phyloP scores from a whole-genome alignment of 129 eudicot genomes.

The Tanacetum coccineum region DNA sequence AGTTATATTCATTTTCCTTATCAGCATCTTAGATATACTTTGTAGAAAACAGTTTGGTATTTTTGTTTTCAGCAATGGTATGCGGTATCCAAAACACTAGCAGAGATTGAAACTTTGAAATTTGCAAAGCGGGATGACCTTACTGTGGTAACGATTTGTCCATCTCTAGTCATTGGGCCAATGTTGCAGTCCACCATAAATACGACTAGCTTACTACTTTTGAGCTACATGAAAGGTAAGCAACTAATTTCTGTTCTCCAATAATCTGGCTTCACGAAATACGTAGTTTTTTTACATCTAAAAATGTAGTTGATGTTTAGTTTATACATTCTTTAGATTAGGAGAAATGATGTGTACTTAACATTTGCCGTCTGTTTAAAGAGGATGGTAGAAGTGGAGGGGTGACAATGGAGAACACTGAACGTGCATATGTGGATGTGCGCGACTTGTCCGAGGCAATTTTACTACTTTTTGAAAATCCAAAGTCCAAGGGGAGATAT shows the following conservation, averaged over 20 bases:
- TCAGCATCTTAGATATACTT: not conserved
- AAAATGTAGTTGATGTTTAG: too few species aligned
- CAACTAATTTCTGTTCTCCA: not conserved
- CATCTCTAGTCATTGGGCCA: constrained; percentile 42
- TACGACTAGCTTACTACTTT: constrained; percentile 33
- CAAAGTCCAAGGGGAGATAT: constrained; percentile 42
- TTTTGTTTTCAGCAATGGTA: constrained; percentile 37
- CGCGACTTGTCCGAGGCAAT: constrained; percentile 39
- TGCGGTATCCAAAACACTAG: constrained; percentile 36
- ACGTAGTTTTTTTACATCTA: too few species aligned
- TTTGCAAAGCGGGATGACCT: constrained; percentile 24
- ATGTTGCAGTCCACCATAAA: constrained; percentile 44
- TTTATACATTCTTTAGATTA: not conserved
- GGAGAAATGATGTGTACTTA: constrained; percentile 3
- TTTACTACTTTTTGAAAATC: constrained; percentile 34
- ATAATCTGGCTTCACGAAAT: not conserved
- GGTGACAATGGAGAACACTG: constrained; percentile 14
- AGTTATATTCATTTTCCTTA: not conserved
- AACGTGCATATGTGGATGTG: constrained; percentile 29
- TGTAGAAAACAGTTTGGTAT: not conserved
- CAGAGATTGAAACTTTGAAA: constrained; percentile 39
- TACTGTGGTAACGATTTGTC: constrained; percentile 38
- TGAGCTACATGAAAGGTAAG: constrained; percentile 39
- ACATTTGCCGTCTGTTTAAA: not conserved
- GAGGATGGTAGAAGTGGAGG: constrained; percentile 28